Base-by-base conservation (phyloP, 2,329 filamentous ascomycete species). In the Colletotrichum noveboracense region DNA sequence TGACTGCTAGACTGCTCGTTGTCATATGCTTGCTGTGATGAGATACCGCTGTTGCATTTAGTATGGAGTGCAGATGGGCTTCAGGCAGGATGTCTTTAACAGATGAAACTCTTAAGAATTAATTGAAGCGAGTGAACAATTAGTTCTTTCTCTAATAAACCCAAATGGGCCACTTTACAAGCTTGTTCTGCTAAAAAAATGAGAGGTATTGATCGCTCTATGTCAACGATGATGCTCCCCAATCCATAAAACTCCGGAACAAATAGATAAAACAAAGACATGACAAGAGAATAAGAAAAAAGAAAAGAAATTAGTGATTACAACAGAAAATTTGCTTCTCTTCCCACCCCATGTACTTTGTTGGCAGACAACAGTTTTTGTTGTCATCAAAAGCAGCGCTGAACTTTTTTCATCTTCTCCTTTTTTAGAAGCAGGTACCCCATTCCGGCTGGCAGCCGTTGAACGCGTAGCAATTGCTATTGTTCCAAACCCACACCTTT, bases 391-490 rank as follows among this genome's bases (percentile, higher is more conserved):
- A 61, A 32, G 26, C 28, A 61, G 55, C 32, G 60, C 60, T 26
- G 12, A 24, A 16, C 61, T 28, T 36, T 28, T 64, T 26, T 26
- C 3, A 12, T 4, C 34, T 24, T 34, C 7, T 16, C 30, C n/a
- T 43, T 38, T 24, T 56, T 70, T 24, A 52, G n/a, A 62, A n/a
- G 34, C 67, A 70, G 13, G 24, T 64, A 16, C 58, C 67, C 67
- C 67, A 70, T 6, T 28, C 56, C 18, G 58, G 8, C 58, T 70
- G 30, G 58, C 67, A 70, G 7, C 67, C 67, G 34, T 61, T 69
- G 52, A 32, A 32, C 32, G 16, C 9, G n/a, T 69, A 48, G 34
- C 66, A 69, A 36, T 48, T 69, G 55, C 55, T 10, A 21, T 61
- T 69, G 55, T 30, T 43, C 10, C 16, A 69, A 24, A 38, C 1